These are phyloP conservation scores for Trichoderma aggressivum DNA, from an alignment of 2,329 filamentous ascomycete genomes.

Conservation along the genomic window DNA sequence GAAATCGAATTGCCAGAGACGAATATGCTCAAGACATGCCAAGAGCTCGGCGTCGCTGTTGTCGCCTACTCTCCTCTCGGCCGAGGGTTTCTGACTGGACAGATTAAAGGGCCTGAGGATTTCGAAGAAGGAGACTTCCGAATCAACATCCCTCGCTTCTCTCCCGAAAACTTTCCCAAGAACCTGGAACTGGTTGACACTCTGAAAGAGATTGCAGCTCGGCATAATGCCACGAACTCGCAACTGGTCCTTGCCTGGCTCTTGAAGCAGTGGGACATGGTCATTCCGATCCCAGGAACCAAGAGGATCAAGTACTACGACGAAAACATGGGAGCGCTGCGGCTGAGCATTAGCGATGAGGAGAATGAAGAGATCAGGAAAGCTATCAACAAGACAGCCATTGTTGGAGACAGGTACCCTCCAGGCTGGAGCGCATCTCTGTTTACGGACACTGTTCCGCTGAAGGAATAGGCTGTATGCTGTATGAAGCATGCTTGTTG, in stretches of 20 bases:
- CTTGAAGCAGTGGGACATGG: slow-evolving; percentile 55
- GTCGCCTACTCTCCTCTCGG: slow-evolving; percentile 60
- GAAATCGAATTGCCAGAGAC: slow-evolving; percentile 55
- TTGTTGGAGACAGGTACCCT: slow-evolving; percentile 1
- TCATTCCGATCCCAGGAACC: slow-evolving; percentile 57
- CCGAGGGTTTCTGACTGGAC: slow-evolving; percentile 54
- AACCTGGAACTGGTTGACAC: slow-evolving; percentile 52
- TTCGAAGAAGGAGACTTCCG: slow-evolving; percentile 43
- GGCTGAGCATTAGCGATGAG: neutral
- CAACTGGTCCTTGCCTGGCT: slow-evolving; percentile 64
- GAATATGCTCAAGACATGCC: slow-evolving; percentile 49
- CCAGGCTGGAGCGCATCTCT: neutral
- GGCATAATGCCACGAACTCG: slow-evolving; percentile 52
- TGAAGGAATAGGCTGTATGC: neutral
- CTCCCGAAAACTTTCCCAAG: slow-evolving; percentile 32
- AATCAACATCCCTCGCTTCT: slow-evolving; percentile 22
- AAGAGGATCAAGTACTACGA: slow-evolving; percentile 41
- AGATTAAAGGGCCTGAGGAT: slow-evolving; percentile 43
- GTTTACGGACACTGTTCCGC: neutral
- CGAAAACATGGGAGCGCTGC: slow-evolving; percentile 2
- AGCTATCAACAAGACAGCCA: neutral
- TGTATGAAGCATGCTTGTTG: neutral
- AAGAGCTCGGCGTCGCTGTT: slow-evolving; percentile 55
- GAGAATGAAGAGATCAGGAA: neutral
- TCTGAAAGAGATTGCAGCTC: slow-evolving; percentile 47